Percentiles rank a stretch among this genome's conserved stretches.
phyloP scores from a whole-genome alignment of 2,329 filamentous ascomycete genomes.

The Hortaea werneckii region DNA sequence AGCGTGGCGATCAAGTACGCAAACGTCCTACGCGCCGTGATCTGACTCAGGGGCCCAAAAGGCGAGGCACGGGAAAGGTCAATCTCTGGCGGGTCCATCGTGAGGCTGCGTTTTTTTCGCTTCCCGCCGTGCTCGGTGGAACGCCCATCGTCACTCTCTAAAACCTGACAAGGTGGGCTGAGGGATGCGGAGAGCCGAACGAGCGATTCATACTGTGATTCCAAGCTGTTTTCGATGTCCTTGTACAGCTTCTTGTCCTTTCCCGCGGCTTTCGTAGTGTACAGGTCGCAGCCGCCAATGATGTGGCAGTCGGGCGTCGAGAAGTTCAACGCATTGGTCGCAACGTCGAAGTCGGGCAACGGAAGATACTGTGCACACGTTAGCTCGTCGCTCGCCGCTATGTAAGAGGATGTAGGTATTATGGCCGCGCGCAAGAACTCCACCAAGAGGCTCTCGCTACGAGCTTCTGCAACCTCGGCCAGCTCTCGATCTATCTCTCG shows the following conservation, averaged over 20 bases:
- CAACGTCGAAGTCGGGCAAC: constrained; percentile 79
- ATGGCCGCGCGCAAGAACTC: constrained; percentile 1
- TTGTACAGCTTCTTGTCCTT: constrained; percentile 96
- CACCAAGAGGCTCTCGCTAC: constrained; percentile 1
- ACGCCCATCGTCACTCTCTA: constrained; percentile 15
- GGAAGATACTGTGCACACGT: constrained; percentile 64
- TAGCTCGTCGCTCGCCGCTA: not conserved
- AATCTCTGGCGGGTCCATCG: constrained; percentile 23
- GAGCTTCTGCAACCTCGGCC: not conserved
- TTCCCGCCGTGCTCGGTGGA: constrained; percentile 13
- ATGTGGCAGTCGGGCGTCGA: constrained; percentile 88
- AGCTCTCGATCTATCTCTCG: constrained; percentile 13
- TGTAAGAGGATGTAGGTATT: constrained; percentile 8
- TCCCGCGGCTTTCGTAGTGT: constrained; percentile 92
- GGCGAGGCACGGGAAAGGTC: constrained; percentile 80
- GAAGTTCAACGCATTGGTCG: constrained; percentile 90
- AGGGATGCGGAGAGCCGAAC: constrained; percentile 78
- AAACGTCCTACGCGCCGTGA: constrained; percentile 81
- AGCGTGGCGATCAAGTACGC: constrained; percentile 93
- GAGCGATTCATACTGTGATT: constrained; percentile 81
- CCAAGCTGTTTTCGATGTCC: constrained; percentile 82
- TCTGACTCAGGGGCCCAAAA: constrained; percentile 81
- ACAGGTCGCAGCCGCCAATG: constrained; percentile 87
- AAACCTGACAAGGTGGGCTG: constrained; percentile 58
- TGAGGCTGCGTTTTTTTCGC: constrained; percentile 26